Base-by-base conservation (phyloP, 768 basidiomycete species). In the Pleurotus djamor region DNA sequence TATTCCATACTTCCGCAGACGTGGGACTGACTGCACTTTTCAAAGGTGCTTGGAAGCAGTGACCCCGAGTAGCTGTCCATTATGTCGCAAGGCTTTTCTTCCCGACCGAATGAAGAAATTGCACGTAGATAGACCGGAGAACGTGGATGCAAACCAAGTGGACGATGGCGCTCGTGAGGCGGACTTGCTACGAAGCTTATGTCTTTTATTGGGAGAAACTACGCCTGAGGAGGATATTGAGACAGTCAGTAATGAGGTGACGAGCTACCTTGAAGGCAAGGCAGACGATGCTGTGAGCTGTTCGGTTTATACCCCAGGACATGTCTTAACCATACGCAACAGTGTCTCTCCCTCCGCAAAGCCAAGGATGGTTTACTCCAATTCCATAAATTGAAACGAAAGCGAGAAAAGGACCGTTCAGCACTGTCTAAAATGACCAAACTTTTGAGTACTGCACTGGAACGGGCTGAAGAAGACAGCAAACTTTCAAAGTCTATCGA, bases 21-120 rank as follows among this genome's bases (percentile, higher is more conserved):
- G 55, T 34, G 60, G 50, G 52, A 21, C 33, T 9, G 43, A 16
- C 49, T 54, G 48, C 61, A 57, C 48, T 43, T 44, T 13, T 57
- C 28, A 51, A 51, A 88, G 86, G 58, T 89, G 88, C 65, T 76
- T 89, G 49, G 72, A 73, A 58, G 74, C 75, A 14, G 76, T 84
- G 61, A 68, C 71, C 17, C 82, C 85, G 58, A 76, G 76, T 13
- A 73, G 76, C 51, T 90, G 88, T 60, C 88, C 88, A 2, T 78
- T 89, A 32, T 90, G 88, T 69, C 82, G 88, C 64, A 87, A 85
- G 67, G 51, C 75, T 0, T 90, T 84, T 72, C 68, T 73, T 44
- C 75, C 76, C n/a, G 80, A 82, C 45, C 79, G 82, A 59, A 72
- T 85, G 66, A 88, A 86, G 74, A 86, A 81, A 66, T 72, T 90